Base-by-base conservation (phyloP, 1,139 yeast genomes). In the Meyerozyma sp. region DNA sequence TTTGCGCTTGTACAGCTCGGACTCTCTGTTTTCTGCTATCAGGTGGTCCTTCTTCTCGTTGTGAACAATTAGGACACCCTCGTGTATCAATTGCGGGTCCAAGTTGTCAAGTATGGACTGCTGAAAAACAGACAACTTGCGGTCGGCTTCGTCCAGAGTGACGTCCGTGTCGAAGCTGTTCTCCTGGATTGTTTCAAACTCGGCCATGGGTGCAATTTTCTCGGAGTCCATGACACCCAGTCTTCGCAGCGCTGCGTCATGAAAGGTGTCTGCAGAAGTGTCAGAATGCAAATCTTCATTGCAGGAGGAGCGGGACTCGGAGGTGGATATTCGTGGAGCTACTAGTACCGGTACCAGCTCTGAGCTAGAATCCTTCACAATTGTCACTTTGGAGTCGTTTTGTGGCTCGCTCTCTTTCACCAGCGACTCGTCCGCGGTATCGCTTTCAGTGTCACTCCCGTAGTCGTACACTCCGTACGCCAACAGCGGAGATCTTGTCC, bases 21-120 rank as follows among this genome's bases (percentile, higher is more conserved):
- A 40, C 10, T 46, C 48, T 5, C 44, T 44, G 34, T 45, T 50
- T 11, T 46, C 42, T 25, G 42, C 23, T 16, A 29, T n/a, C 21
- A 27, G 34, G 14, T 27, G 10, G 16, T 36, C 27, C n/a, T 41
- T 32, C 3, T 40, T 44, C 4, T 48, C 53, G 39, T 56, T 57
- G 14, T 52, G 32, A 39, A 53, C 55, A 29, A 56, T 41, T 6
- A 63, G 44, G 8, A 55, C 48, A n/a, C 62, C 56, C 44, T 60
- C 61, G 38, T 53, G 45, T 26, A 59, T 44, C 5, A 49, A 45
- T 29, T 55, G 57, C 0, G 72, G 61, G 36, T 65, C 57, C 35
- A 70, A 52, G 46, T 70, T 69, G 8, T 64, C 56, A 11, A 69
- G 43, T 5, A 71, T 60, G 0, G 77, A 72, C 39, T 59, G 53